Conservation (phyloP, 805 yeast species). For the Kuraishia ogatae region DNA sequence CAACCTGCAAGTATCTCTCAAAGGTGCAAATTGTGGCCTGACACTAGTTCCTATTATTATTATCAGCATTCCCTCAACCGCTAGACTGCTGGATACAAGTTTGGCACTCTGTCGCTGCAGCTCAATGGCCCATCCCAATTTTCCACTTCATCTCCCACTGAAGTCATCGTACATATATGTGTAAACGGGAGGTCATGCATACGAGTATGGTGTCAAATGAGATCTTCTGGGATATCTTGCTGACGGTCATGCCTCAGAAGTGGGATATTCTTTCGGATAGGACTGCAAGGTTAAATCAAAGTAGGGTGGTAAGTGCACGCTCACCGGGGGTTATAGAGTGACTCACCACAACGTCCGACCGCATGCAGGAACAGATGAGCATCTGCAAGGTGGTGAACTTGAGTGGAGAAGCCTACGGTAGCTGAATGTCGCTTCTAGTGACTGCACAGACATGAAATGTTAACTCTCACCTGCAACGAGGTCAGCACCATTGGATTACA, state of each 20-base stretch:
- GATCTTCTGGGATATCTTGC: too few species aligned
- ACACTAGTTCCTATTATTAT: too few species aligned
- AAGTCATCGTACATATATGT: not conserved
- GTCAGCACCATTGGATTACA: too few species aligned
- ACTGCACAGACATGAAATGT: too few species aligned
- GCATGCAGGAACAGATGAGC: not conserved
- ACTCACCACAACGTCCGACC: not conserved
- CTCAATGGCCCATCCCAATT: not conserved
- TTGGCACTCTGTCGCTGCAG: not conserved
- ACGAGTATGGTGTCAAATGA: too few species aligned
- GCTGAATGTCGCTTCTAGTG: too few species aligned
- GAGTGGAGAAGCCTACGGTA: not conserved
- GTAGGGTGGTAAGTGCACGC: not conserved
- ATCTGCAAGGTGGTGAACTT: not conserved
- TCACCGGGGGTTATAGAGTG: not conserved
- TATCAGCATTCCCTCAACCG: not conserved
- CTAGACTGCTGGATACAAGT: too few species aligned
- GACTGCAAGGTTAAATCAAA: not conserved
- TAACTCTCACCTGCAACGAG: too few species aligned
- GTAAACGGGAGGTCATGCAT: not conserved
- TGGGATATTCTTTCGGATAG: not conserved
- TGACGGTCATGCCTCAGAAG: not conserved
- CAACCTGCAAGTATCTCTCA: not conserved
- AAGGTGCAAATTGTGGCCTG: too few species aligned
- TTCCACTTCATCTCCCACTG: not conserved